Percentiles rank a stretch among this genome's conserved stretches.
These are phyloP conservation scores for Cryptosporidium bovis DNA, from an alignment of 169 alveolate species.

Conservation along the genomic window DNA sequence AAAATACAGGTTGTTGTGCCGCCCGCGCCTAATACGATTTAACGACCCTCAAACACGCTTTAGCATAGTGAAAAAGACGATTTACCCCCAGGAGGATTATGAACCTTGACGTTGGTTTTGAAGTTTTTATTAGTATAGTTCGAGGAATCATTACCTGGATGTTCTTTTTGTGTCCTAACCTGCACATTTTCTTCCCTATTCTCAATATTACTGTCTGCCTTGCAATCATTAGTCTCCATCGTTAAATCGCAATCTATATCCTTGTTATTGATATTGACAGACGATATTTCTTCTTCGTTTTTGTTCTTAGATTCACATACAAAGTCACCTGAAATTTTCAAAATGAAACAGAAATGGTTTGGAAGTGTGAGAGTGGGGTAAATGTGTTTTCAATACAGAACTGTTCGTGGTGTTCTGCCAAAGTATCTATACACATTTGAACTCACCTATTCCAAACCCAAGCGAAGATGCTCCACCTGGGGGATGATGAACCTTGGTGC, in stretches of 20 bases:
- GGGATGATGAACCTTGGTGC: conserved; percentile 70
- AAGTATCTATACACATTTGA: neutral
- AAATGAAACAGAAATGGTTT: too few relatives aligned
- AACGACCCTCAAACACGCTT: neutral
- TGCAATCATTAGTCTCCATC: neutral
- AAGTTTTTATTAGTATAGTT: neutral
- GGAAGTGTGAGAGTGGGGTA: neutral
- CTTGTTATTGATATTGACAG: neutral
- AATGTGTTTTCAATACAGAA: neutral
- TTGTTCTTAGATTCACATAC: too few relatives aligned
- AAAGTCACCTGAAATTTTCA: too few relatives aligned
- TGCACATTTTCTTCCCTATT: neutral
- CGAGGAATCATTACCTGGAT: neutral
- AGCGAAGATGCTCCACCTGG: conserved; percentile 68
- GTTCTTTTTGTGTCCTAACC: neutral
- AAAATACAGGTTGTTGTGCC: neutral
- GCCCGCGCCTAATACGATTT: neutral
- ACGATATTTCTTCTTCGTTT: neutral
- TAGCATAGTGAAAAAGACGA: conserved; percentile 48
- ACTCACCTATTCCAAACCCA: conserved; percentile 47
- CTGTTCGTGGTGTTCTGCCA: neutral
- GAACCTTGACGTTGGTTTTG: conserved; percentile 49
- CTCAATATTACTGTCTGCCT: conserved; percentile 10
- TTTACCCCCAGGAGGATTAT: conserved; percentile 71
- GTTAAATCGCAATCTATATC: neutral